Evolutionary conservation across 1,139 yeast species (phyloP), one percentile per base, ranked within the genome.

Genomic region (Zygosaccharomyces pseudobailii): DNA sequence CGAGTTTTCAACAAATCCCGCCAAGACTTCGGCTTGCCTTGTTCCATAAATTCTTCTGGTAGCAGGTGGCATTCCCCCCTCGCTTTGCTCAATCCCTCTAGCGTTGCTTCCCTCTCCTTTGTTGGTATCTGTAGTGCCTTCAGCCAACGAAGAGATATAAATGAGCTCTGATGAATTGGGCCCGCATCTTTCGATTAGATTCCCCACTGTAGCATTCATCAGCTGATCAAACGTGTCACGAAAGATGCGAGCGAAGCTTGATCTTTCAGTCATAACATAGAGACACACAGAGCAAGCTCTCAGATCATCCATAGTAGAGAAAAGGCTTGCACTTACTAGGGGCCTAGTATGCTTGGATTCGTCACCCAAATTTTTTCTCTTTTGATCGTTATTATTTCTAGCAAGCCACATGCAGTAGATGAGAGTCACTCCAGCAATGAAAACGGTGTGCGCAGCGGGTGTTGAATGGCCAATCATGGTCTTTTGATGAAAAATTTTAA

Each of bases 181-280:
- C 0, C 81, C 80, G 65, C 81, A 76, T 55, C 81, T 66, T 45
- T 76, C 74, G 40, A 76, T 74, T 52, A 76, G 59, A 50, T 76
- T 76, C 27, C 77, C 80, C 30, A 76, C 71, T 0, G 84, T 80
- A 4, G 82, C 81, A 53, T 72, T 69, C 75, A 79, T 75, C 50
- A 80, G 64, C 55, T 78, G 80, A 57, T 80, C 85, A 65, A 79
- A 79, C 3, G 82, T 78, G 55, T 80, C 84, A 57, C 84, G 68
- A 55, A 78, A 80, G 37, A 73, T 73, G 20, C 76, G 60, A 2
- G 82, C 83, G 61, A 79, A 75, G 50, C 73, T 71, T 0, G 84
- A 76, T 51, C 84, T 69, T 56, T 79, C 84, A n/a, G 82, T 73
- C 80, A 80, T 76, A 4, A 78, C 80, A 56, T 77, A 79, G 20